phyloP scores from a whole-genome alignment of 2,329 filamentous ascomycete species.

The Dryadomyces quercus-mongolicae region DNA sequence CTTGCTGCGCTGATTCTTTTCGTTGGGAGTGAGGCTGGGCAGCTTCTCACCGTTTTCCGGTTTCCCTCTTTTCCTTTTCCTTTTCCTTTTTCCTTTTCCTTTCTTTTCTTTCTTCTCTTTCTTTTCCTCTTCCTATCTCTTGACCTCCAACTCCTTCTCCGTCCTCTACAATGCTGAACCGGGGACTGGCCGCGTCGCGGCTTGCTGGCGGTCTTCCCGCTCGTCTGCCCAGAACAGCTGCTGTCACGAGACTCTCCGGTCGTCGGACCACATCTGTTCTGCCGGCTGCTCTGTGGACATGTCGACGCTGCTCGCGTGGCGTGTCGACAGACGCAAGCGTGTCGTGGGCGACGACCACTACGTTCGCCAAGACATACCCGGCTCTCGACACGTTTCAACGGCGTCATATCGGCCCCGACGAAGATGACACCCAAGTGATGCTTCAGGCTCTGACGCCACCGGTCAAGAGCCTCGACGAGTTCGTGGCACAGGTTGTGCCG shows the following conservation, averaged over 20 bases:
- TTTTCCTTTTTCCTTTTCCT: background rate
- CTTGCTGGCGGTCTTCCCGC: background rate
- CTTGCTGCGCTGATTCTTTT: background rate
- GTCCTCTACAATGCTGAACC: background rate
- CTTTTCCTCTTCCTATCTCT: background rate
- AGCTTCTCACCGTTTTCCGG: background rate
- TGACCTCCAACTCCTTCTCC: background rate
- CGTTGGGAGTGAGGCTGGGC: background rate
- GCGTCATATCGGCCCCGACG: slow-evolving; percentile 77
- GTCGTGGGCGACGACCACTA: slow-evolving; percentile 10
- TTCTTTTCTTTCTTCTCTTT: slow-evolving; percentile 12
- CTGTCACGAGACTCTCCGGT: background rate
- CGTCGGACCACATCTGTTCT: background rate
- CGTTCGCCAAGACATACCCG: slow-evolving; percentile 13
- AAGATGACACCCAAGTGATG: slow-evolving; percentile 62
- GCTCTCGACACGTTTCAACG: slow-evolving; percentile 56
- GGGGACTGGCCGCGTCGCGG: background rate
- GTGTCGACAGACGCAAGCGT: slow-evolving; percentile 6
- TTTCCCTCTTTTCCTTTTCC: background rate
- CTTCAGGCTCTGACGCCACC: slow-evolving; percentile 67
- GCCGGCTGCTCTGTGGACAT: slow-evolving; percentile 1
- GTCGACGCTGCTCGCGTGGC: slow-evolving; percentile 6
- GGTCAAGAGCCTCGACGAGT: slow-evolving; percentile 61
- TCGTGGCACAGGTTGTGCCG: slow-evolving; percentile 75
- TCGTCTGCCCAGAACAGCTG: background rate